Evolutionary conservation across 805 yeast species (phyloP), one percentile per base, ranked within the genome.

Genomic region (Saccharomycopsis malanga): DNA sequence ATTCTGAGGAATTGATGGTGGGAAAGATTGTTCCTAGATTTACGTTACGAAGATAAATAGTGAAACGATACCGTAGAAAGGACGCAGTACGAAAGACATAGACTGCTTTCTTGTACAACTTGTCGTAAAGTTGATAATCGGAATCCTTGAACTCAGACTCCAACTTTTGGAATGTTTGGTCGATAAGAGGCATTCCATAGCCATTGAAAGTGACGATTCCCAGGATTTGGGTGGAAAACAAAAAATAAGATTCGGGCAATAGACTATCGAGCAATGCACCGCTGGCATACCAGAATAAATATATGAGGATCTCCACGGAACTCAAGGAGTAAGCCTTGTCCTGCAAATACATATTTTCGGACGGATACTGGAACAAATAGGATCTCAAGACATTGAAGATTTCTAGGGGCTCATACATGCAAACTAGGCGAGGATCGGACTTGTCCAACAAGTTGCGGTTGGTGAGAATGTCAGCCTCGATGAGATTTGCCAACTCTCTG

Each of bases 241-340:
- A 10, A 23, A 48, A 48, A 14, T 48, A 45, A 3, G 43, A 22
- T 25, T 44, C 50, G 10, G 54, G 39, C 12, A 48, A 48, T n/a
- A 51, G 37, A 21, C 46, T 48, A 42, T 51, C 54, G 5, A 51
- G 30, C 12, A 42, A 10, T 23, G 39, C 35, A 4, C 37, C 49
- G 20, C 34, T 23, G 1, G 54, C 46, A 17, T 27, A 39, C 52
- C 54, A 51, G 40, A 36, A 39, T 21, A 51, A 21, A 35, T 45
- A 49, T 4, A 45, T 37, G 9, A 51, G 40, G n/a, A 34, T 38
- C 3, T 47, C 51, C 32, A 47, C 22, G 10, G 42, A 30, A 7
- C 18, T 17, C 30, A 45, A 32, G 20, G 35, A 32, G 4, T 14
- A 22, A 9, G 23, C 38, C 5, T 27, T 22, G n/a, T 29, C 39